Evolutionary conservation across 768 basidiomycete genomes (phyloP).

Genomic region (Rossbeevera mucosa): DNA sequence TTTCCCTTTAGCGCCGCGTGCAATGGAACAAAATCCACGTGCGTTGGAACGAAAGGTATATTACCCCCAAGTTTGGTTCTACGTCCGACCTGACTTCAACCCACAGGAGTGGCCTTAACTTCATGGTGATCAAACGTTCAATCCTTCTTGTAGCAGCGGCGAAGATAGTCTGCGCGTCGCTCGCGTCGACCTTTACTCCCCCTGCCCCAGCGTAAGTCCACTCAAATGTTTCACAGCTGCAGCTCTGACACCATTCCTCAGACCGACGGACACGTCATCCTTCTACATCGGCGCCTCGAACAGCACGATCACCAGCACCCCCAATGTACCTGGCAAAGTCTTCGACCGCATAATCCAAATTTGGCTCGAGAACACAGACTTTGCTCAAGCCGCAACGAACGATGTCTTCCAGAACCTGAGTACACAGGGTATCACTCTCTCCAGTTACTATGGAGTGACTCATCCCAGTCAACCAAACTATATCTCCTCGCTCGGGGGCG

Average conservation of each 20-base stretch:
- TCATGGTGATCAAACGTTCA: conserved; percentile 15
- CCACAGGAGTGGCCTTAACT: background rate
- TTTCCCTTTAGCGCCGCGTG: background rate
- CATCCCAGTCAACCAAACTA: conserved; percentile 66
- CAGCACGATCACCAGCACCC: conserved; percentile 37
- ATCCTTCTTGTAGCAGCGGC: conserved; percentile 13
- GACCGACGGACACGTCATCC: conserved; percentile 27
- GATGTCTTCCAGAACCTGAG: conserved; percentile 37
- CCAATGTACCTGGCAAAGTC: conserved; percentile 37
- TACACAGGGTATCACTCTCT: conserved; percentile 45
- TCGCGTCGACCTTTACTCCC: conserved; percentile 25
- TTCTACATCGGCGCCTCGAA: conserved; percentile 43
- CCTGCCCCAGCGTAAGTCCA: conserved; percentile 27
- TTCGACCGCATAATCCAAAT: conserved; percentile 51
- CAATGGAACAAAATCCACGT: conserved; percentile 6
- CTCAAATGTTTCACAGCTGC: background rate
- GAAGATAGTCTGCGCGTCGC: conserved; percentile 20
- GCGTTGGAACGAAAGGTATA: conserved; percentile 6
- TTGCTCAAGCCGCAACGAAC: conserved; percentile 24
- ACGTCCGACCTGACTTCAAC: background rate
- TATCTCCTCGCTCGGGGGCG: conserved; percentile 43
- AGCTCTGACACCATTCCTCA: conserved; percentile 8
- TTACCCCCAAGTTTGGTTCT: background rate
- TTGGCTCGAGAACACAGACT: conserved; percentile 66
- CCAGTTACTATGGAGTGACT: conserved; percentile 45